Base-by-base conservation (phyloP, 75 land plant species). In the Isoetes taiwanensis region DNA sequence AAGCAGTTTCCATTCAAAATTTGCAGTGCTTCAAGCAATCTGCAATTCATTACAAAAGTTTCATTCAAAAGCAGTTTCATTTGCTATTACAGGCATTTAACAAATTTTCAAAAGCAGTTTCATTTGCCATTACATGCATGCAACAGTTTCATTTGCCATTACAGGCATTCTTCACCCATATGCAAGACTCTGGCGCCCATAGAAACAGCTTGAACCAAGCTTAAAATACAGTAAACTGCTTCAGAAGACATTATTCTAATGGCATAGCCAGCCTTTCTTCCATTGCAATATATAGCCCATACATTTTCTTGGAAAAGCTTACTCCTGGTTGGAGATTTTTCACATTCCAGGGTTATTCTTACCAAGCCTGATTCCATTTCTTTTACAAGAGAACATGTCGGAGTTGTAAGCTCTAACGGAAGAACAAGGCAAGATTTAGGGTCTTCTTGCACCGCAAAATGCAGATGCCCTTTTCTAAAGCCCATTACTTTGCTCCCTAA, bases 351-450 rank as follows among this genome's bases (percentile, higher is more conserved):
- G 11, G 86, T 82, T 31, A 85, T 73, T 8, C 90, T 29, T 2
- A 85, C 80, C 30, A 85, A 39, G 24, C 90, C 90, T 0, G 90
- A 85, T 1, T 85, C 79, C 86, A 85, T 82, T 66, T 85, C 90
- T 43, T 64, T 64, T 2, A 85, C 86, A 32, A 85, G 60, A 12
- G 66, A 48, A 41, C 75, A 66, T 0, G 90, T 85, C 3, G 90
- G 74, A 1, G 80, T 79, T 3, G 83, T 70, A 2, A 85, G 70
- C 61, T 85, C 83, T 28, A 85, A 52, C 28, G 82, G 39, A 32
- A 79, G 50, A 0, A 69, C 73, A 8, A 86, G 90, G 26, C 12
- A 1, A 14, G 58, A 34, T 50, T 64, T 69, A 11, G 79, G 77
- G 43, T 76, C 83, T 2, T 69, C 73, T 40, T 85, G 90, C 27